Evolutionary conservation across 495 filamentous ascomycete genomes (phyloP), one percentile per base, ranked within the genome.

Genomic region (Cetradonia linearis): DNA sequence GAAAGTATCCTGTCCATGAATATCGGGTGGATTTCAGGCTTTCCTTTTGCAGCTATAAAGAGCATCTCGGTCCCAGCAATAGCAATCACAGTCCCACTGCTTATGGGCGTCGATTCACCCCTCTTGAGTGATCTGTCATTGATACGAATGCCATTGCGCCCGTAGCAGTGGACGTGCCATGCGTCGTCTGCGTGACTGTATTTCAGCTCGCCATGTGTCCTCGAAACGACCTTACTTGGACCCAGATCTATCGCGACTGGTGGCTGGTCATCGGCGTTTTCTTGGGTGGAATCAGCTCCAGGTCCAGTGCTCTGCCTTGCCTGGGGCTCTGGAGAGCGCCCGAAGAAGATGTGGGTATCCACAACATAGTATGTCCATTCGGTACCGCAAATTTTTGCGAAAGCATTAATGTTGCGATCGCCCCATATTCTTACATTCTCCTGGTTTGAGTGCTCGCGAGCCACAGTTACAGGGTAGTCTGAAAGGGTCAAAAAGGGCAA

Each of bases 291-390:
- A 34, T 54, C 77, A 61, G 77, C 72, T 53, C 75, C 74, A 53
- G 71, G 68, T 14, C 72, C 68, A 56, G 71, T 70, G 63, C 70
- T 72, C 56, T 76, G 75, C 48, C 76, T 70, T 53, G 50, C 25
- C 31, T 49, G 59, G n/a, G 61, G 73, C 62, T 91, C 87, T 25
- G 86, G 83, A 34, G 85, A 84, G 62, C 91, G 83, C 14, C 93
- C 93, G 65, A 98, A 95, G 60, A 86, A 86, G 68, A 95, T 81
- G 57, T 81, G 78, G 50, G 91, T 78, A 31, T 82, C 83, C 63
- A 86, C 87, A 63, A 97, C 84, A 70, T 91, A 96, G 72, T 89
- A 98, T 11, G 92, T 96, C 93, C 93, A 98, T 67, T 89, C 86
- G 58, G 83, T 80, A 37, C 91, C 93, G 40, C 89, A 84, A 62